Evolutionary conservation across 2,329 filamentous ascomycete genomes (phyloP), one percentile per base, ranked within the genome.

Genomic region (Aulographum hederae): DNA sequence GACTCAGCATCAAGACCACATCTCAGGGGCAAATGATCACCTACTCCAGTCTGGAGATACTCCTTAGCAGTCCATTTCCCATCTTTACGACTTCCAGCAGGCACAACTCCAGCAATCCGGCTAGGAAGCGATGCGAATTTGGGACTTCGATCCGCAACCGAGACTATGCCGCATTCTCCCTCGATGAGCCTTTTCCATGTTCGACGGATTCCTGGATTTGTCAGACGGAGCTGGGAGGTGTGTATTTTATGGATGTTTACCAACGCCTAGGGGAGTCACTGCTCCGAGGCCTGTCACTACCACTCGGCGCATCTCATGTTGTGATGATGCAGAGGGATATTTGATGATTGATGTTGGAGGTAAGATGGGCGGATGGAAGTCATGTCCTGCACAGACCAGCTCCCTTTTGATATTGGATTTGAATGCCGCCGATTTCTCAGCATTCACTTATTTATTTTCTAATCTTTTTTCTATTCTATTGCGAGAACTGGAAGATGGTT

Each of bases 181-280:
- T 78, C 72, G 18, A 95, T 53, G 26, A 98, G 69, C 32, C 79
- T 75, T 37, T 59, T 65, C 89, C 89, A 98, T 37, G 80, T 80
- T 34, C 61, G 70, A 41, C 69, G 71, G 39, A 78, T 65, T 38
- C 84, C 69, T 73, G 35, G 14, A 30, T 11, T 14, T 34, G 14
- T 28, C 17, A 39, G 28, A 33, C n/a, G 21, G 21, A 25, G 21
- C 21, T 8, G n/a, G n/a, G 21, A 25, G n/a, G 8, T 8, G 8
- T 8, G 21, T 8, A 25, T 8, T 25, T n/a, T 8, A 8, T n/a
- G n/a, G n/a, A 11, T 12, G 51, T 52, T 39, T 47, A 72, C 69
- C 82, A 36, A 91, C 72, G 38, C 80, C 85, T 17, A 94, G 62
- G 36, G 85, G 85, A 44, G 59, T 63, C 27, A 63, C 51, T 30